Evolutionary conservation across 2,329 filamentous ascomycete genomes (phyloP), one percentile per base, ranked within the genome.

Genomic region (Emericellopsis cladophorae): DNA sequence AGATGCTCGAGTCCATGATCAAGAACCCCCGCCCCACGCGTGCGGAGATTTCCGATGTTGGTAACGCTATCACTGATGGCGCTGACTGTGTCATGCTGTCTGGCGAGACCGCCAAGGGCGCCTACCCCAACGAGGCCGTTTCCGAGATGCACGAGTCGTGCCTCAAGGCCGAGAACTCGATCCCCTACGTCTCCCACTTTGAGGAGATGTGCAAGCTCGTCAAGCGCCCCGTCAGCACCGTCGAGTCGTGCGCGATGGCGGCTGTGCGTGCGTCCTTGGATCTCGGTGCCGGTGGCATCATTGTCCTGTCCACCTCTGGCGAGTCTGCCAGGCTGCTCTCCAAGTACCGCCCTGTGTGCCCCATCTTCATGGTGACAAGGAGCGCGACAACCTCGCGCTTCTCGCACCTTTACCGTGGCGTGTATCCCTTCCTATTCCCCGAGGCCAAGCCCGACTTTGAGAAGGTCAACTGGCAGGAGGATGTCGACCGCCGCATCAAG

Each of bases 1-100:
- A 98, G 74, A 98, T 98, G 92, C 79, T 98, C 53, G 92, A 98
- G 78, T 95, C 88, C 49, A 98, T 98, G 92, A 98, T 95, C 66
- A 95, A 95, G 77, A 98, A 98, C 75, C 92, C 92, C 51, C 86
- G 92, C 48, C 92, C 92, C 40, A 98, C 92, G 48, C 88, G 92
- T 67, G 92, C 92, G 49, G 92, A 98, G 73, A 94, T 98, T 62
- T 94, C 86, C 59, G 92, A 98, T 60, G 92, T 98, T 47, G 92
- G 92, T 54, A 98, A 98, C 65, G 92, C 92, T 51, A 88, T 98
- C 50, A 86, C 94, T 40, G 92, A 98, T 59, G 92, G 92, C 56
- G 88, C 90, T 46, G 92, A 98, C 76, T 98, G 92, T 68, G 92
- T 98, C 65, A 98, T 98, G 92, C 76, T 98, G 70, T 96, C 90